Percentiles rank a stretch among this genome's conserved stretches.
phyloP scores from a whole-genome alignment of 371 early-diverging fungal genomes.

The Paraphysoderma sedebokerense region DNA sequence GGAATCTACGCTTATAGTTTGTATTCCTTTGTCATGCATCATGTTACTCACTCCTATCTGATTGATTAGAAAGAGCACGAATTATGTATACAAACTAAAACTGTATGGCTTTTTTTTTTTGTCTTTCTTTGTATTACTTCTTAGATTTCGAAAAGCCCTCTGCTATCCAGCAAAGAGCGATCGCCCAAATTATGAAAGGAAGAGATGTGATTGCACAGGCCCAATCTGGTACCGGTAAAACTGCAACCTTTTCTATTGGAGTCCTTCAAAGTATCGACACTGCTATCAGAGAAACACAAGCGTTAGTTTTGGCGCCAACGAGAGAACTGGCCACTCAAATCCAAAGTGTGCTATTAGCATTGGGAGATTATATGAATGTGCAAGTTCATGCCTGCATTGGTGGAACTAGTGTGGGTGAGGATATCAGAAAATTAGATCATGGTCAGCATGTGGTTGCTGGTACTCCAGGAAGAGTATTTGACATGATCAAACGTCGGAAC shows the following conservation, averaged over 20 bases:
- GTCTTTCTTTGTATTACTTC: not conserved
- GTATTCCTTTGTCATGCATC: not conserved
- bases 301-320: slow-evolving; percentile 75
- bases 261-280: slow-evolving; percentile 73
- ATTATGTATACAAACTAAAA: too few species aligned
- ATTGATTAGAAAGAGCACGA: too few species aligned
- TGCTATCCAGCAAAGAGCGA: slow-evolving; percentile 83
- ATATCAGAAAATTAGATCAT: slow-evolving; percentile 41
- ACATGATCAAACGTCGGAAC: slow-evolving; percentile 77
- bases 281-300: slow-evolving; percentile 54
- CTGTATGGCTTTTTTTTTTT: too few species aligned
- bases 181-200: slow-evolving; percentile 63
- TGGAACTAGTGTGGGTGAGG: slow-evolving; percentile 73
- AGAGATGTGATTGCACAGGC: slow-evolving; percentile 90
- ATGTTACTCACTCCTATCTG: not conserved
- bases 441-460: slow-evolving; percentile 77
- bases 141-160: slow-evolving; percentile 66
- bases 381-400: slow-evolving; percentile 74
- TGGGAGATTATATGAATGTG: slow-evolving; percentile 72
- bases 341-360: slow-evolving; percentile 59
- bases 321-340: slow-evolving; percentile 88
- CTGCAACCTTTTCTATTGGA: slow-evolving; percentile 88
- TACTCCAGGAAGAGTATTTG: slow-evolving; percentile 87
- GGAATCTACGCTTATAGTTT: slow-evolving; percentile 71
- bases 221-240: slow-evolving; percentile 96